phyloP scores from a whole-genome alignment of 2,329 filamentous ascomycete genomes.

The Lecanosticta acicola region DNA sequence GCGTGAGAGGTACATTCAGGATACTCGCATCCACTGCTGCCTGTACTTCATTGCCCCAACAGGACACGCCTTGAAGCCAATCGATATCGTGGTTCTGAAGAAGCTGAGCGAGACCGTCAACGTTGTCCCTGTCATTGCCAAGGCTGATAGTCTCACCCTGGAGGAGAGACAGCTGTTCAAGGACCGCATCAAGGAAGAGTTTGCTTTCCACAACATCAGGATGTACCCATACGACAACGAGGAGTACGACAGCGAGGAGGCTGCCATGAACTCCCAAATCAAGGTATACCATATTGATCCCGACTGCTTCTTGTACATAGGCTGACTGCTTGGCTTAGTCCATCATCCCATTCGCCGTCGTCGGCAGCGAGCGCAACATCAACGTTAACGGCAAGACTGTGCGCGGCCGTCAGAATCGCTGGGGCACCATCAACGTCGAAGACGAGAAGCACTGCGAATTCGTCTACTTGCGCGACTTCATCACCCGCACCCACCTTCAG shows the following conservation, averaged over 20 bases:
- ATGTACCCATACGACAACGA: conserved; percentile 99
- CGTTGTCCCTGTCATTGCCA: conserved; percentile 96
- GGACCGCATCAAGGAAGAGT: conserved; percentile 98
- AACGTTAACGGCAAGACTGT: conserved; percentile 97
- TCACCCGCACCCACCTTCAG: conserved; percentile 95
- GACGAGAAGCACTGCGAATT: conserved; percentile 99
- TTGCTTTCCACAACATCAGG: conserved; percentile 98
- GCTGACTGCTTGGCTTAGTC: conserved; percentile 50
- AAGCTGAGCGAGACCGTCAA: conserved; percentile 99
- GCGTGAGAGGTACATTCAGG: conserved; percentile 97
- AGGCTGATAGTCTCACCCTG: conserved; percentile 90
- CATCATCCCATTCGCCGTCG: conserved; percentile 94
- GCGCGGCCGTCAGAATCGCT: conserved; percentile 88
- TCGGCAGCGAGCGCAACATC: conserved; percentile 96
- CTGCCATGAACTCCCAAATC: conserved; percentile 86
- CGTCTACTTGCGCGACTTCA: conserved; percentile 95
- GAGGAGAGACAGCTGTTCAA: conserved; percentile 97
- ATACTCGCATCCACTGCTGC: conserved; percentile 98
- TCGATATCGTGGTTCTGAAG: conserved; percentile 99
- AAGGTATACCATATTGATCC: conserved; percentile 57
- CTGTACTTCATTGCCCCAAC: conserved; percentile 99
- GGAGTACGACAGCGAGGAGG: conserved; percentile 96
- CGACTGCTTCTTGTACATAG: not conserved
- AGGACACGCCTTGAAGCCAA: conserved; percentile 96
- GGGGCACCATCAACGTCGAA: conserved; percentile 99